Evolutionary conservation across 306 rosid genomes (phyloP).

Genomic region (Arachis hypogaea): DNA sequence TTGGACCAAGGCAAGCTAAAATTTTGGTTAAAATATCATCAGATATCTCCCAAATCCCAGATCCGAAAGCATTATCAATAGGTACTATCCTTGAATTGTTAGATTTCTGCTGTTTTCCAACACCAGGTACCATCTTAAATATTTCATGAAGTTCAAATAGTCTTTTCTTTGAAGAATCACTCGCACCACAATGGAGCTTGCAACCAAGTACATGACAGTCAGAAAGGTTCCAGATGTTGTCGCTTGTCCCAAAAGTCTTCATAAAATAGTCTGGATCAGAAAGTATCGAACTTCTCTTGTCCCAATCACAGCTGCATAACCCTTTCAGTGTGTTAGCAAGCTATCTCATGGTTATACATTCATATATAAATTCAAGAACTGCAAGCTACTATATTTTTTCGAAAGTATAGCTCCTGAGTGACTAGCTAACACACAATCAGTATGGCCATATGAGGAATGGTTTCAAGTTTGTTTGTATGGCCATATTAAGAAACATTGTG

Average conservation of each 20-base stretch:
- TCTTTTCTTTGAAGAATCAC: slow-evolving; percentile 57
- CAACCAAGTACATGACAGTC: slow-evolving; percentile 92
- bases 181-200: slow-evolving; percentile 59
- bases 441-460: slow-evolving; percentile 2
- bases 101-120: slow-evolving; percentile 45
- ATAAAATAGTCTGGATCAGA: slow-evolving; percentile 44
- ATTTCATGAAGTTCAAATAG: slow-evolving; percentile 91
- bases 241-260: slow-evolving; percentile 40
- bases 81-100: slow-evolving; percentile 60
- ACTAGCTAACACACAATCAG: slow-evolving; percentile 7
- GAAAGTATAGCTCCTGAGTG: slow-evolving; percentile 6
- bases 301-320: slow-evolving; percentile 83
- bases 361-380: not conserved
- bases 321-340: slow-evolving; percentile 37
- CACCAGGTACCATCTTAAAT: slow-evolving; percentile 73
- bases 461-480: not conserved
- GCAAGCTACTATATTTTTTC: not conserved
- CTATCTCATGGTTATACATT: slow-evolving; percentile 13
- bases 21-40: slow-evolving; percentile 74
- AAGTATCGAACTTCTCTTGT: slow-evolving; percentile 62
- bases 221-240: slow-evolving; percentile 72
- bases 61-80: slow-evolving; percentile 40
- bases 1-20: slow-evolving; percentile 59
- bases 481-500: not conserved
- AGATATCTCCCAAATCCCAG: slow-evolving; percentile 79